Percentiles rank a stretch among this genome's conserved stretches.
Evolutionary conservation across 2,329 filamentous ascomycete species (phyloP).

Genomic region (Hymenoscyphus infarciens): DNA sequence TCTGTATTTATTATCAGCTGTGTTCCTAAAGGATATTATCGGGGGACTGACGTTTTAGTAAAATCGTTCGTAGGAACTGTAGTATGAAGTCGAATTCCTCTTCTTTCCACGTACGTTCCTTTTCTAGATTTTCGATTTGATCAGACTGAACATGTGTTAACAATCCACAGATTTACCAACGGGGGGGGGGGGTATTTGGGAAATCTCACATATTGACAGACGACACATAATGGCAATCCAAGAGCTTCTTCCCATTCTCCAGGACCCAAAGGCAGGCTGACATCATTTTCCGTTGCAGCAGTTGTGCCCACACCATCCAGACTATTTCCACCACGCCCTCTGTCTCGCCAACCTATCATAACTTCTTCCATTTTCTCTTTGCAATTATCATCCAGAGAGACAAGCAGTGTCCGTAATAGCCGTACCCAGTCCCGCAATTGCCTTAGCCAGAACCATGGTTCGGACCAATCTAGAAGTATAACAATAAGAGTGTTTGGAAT

Average conservation of each 20-base stretch:
- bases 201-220: constrained; percentile 81
- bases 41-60: constrained; percentile 70
- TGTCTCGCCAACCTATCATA: constrained; percentile 75
- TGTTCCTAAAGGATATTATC: constrained; percentile 4
- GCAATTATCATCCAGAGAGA: constrained; percentile 69
- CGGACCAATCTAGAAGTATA: constrained; percentile 91
- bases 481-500: constrained; percentile 85
- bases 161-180: constrained; percentile 7
- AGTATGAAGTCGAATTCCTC: constrained; percentile 95
- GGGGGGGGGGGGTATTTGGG: background rate
- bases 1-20: constrained; percentile 46
- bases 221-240: constrained; percentile 82
- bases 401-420: constrained; percentile 72
- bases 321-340: constrained; percentile 62
- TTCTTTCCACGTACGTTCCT: constrained; percentile 89
- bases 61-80: constrained; percentile 84
- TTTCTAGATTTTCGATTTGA: constrained; percentile 74
- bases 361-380: constrained; percentile 84
- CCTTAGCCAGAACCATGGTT: constrained; percentile 88
- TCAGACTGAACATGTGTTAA: constrained; percentile 29
- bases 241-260: constrained; percentile 92
- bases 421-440: constrained; percentile 88
- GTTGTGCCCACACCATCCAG: constrained; percentile 57
- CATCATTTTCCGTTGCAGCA: constrained; percentile 61
- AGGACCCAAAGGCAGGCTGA: constrained; percentile 73